A percentile compares a stretch with the other conserved stretches of the same genome.
phyloP scores from a whole-genome alignment of 2,329 filamentous ascomycete species.

The Aureobasidium sp. region DNA sequence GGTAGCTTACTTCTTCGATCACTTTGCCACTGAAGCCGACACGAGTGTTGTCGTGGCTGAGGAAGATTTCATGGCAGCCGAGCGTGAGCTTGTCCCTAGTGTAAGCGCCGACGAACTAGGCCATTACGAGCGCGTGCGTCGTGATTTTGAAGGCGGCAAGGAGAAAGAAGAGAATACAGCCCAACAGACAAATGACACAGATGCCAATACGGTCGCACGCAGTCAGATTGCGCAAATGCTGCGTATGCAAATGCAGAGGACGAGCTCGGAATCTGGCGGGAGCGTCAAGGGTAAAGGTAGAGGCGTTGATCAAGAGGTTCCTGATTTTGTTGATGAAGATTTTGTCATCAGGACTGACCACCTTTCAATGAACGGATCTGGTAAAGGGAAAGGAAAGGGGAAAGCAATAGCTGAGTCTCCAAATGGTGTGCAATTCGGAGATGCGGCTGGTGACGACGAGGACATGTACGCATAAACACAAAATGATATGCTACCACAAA shows the following conservation, averaged over 20 bases:
- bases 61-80: conserved; percentile 75
- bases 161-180: conserved; percentile 35
- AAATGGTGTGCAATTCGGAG: conserved; percentile 31
- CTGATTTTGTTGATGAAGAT: conserved; percentile 31
- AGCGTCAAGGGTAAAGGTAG: conserved; percentile 28
- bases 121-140: conserved; percentile 81
- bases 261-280: conserved; percentile 2
- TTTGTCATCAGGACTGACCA: conserved; percentile 36
- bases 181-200: background rate
- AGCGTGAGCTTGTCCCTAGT: conserved; percentile 81
- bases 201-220: conserved; percentile 3
- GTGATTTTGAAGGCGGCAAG: conserved; percentile 66
- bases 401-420: conserved; percentile 31
- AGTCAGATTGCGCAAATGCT: conserved; percentile 16
- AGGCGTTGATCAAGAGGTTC: conserved; percentile 14
- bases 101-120: conserved; percentile 86
- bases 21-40: conserved; percentile 74
- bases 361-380: conserved; percentile 23
- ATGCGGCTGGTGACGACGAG: conserved; percentile 32
- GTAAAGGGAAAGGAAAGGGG: conserved; percentile 30
- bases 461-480: conserved; percentile 35
- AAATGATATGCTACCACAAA: background rate
- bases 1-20: conserved; percentile 94
- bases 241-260: conserved; percentile 15
- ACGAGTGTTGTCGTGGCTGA: conserved; percentile 82